Evolutionary conservation across 257 asterid species (phyloP).

Genomic region (Petrea volubilis): DNA sequence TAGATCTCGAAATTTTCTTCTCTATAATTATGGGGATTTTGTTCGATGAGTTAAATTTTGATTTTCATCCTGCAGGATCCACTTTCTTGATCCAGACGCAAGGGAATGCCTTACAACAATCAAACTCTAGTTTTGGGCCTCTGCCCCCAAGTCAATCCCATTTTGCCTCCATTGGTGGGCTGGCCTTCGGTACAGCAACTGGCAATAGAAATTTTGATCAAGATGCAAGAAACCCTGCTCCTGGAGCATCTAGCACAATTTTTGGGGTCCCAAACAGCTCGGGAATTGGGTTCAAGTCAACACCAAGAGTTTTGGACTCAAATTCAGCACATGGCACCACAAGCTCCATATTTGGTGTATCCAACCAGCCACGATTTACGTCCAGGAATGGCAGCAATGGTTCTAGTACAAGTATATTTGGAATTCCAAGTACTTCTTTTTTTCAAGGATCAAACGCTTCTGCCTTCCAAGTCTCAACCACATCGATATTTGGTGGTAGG

Average conservation of each 20-base stretch:
- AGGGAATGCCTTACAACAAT: constrained; percentile 21
- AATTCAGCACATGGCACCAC: neutral
- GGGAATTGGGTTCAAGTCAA: neutral
- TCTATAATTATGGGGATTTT: neutral
- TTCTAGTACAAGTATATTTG: neutral
- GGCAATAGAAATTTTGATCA: neutral
- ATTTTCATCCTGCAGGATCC: constrained; percentile 18
- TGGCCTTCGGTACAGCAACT: neutral
- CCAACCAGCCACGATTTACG: neutral
- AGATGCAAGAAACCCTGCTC: neutral
- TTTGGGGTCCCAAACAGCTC: neutral
- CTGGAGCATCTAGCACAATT: neutral
- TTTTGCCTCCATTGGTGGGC: neutral
- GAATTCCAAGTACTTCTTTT: neutral
- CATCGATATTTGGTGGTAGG: neutral
- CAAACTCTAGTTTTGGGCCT: constrained; percentile 3
- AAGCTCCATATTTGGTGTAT: neutral
- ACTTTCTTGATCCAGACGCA: constrained; percentile 8
- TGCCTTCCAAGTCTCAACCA: neutral
- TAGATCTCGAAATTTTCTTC: neutral
- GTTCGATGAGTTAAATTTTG: neutral
- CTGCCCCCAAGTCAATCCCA: neutral
- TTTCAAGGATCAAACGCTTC: neutral
- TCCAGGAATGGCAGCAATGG: constrained; percentile 4
- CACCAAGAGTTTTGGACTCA: neutral